Evolutionary conservation across 1,284 basidiomycete species (phyloP), one percentile per base, ranked within the genome.

Genomic region (Fistulinella cinereoalba): DNA sequence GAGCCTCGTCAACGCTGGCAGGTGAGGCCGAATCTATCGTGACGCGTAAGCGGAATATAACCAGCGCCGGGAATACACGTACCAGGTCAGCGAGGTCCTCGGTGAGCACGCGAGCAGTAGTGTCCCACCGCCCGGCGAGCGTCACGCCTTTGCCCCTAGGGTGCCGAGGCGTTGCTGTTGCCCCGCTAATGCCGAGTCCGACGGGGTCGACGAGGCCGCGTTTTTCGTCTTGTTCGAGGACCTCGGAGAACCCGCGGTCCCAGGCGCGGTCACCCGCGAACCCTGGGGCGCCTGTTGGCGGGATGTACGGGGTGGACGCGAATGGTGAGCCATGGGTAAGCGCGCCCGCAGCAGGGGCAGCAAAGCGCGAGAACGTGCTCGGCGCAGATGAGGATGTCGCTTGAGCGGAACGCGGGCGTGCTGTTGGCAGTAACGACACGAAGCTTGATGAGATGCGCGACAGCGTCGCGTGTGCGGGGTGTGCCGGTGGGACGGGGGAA

Each of bases 1-100:
- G 5, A 98, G 78, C 4, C 89, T 83, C 15, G 86, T 77, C 15
- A 97, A 77, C 0, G 92, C 83, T 0, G 96, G 92, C 1, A 98
- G 72, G 51, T 82, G 72, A 0, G 79, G 68, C 0, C 88, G 81
- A 9, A 94, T 69, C 90, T 93, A 9, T 10, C 5, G 13, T 10
- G 9, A 13, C 6, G 12, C 22, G 18, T 22, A 13, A 37, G 19
- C 4, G 3, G 34, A 6, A 12, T 13, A 37, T 3, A 37, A 13
- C 3, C 19, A 12, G 12, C 12, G 9, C 16, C 12, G 13, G 12
- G 10, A 37, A n/a, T 6, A 7, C 23, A 39, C 80, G 42, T 56
- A 89, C 87, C 67, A 74, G 55, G 55, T 83, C 74, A 4, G 85
- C 87, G 11, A 88, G 62, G 9, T 68, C 67, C 1, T 67, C 58